A percentile compares a stretch with the other conserved stretches of the same genome.
Conservation (phyloP, 768 basidiomycete species). For the Podaxis pistillaris region DNA sequence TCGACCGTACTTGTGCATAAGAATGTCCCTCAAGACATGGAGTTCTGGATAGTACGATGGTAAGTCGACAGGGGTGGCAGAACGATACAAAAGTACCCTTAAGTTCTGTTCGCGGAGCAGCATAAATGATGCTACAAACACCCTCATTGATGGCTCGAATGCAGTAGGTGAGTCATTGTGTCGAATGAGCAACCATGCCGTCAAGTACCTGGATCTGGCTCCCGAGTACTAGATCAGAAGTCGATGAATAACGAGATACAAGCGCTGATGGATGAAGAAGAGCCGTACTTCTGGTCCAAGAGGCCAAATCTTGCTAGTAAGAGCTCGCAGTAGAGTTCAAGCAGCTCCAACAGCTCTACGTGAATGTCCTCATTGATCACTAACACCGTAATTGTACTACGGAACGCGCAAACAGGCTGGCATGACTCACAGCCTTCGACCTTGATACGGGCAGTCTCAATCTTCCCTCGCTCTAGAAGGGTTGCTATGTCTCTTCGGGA, state of each 20-base stretch:
- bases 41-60: constrained; percentile 55
- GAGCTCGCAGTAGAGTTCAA: constrained; percentile 96
- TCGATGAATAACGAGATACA: constrained; percentile 16
- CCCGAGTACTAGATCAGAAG: constrained; percentile 51
- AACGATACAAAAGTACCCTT: constrained; percentile 53
- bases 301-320: constrained; percentile 89
- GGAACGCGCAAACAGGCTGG: constrained; percentile 18
- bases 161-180: not conserved
- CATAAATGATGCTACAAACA: constrained; percentile 84
- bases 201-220: constrained; percentile 76
- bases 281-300: constrained; percentile 79
- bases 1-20: constrained; percentile 95
- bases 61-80: not conserved
- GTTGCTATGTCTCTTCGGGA: constrained; percentile 80
- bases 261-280: constrained; percentile 9
- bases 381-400: constrained; percentile 22
- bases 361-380: constrained; percentile 86
- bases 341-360: constrained; percentile 84
- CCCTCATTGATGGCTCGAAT: constrained; percentile 59
- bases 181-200: not conserved
- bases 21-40: constrained; percentile 85
- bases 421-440: constrained; percentile 71
- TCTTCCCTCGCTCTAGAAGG: constrained; percentile 73
- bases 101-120: constrained; percentile 87
- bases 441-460: constrained; percentile 84